These are phyloP conservation scores for Elsinoe batatas DNA, from an alignment of 2,329 filamentous ascomycete species.

Conservation along the genomic window DNA sequence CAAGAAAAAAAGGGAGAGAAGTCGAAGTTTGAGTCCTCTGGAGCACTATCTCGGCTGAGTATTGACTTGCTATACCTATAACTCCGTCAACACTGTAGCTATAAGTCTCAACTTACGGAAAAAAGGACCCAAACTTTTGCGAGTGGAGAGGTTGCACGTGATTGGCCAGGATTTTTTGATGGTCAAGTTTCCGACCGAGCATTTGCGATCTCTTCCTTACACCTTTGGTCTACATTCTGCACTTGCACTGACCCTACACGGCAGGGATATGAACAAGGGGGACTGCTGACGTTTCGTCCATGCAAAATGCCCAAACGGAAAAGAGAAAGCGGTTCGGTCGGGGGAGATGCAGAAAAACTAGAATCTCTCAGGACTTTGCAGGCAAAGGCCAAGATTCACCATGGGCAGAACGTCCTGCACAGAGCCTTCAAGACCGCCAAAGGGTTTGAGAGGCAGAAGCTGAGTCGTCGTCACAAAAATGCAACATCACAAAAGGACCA, in stretches of 20 bases:
- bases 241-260: not conserved
- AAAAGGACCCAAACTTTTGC: too few species aligned
- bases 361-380: conserved; percentile 14
- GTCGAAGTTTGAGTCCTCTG: too few species aligned
- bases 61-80: too few species aligned
- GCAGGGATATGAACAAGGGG: not conserved
- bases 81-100: too few species aligned
- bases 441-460: conserved; percentile 68
- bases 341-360: conserved; percentile 6
- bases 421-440: conserved; percentile 63
- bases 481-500: conserved; percentile 38
- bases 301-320: conserved; percentile 26
- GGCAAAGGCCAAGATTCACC: conserved; percentile 41
- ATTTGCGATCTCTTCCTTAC: not conserved
- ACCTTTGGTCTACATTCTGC: not conserved
- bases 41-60: too few species aligned
- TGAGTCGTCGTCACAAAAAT: conserved; percentile 51
- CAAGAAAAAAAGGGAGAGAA: not conserved
- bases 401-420: conserved; percentile 50
- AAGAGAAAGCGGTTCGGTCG: conserved; percentile 18
- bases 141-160: not conserved
- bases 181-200: not conserved
- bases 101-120: too few species aligned
- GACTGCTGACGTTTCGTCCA: not conserved
- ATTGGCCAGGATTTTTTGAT: conserved; percentile 12